phyloP scores from a whole-genome alignment of 805 yeast genomes.

The Lipomyces sp. region DNA sequence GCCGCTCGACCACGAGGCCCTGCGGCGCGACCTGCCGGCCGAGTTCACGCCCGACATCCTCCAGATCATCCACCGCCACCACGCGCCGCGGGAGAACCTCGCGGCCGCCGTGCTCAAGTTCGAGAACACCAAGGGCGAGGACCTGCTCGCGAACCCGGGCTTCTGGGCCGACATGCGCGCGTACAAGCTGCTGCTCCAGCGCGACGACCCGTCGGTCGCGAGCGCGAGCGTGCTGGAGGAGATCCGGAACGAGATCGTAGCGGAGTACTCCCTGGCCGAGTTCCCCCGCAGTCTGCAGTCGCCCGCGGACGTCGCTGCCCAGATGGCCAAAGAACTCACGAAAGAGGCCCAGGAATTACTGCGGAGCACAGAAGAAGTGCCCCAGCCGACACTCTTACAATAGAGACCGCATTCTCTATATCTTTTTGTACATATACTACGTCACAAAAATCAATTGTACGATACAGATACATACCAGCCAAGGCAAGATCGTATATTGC shows the following conservation, averaged over 20 bases:
- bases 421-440: not conserved
- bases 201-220: not conserved
- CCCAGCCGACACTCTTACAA: too few species aligned
- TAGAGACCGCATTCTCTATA: too few species aligned
- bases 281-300: not conserved
- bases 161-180: constrained; percentile 8
- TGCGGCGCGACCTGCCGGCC: not conserved
- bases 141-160: not conserved
- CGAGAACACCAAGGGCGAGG: not conserved
- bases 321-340: constrained; percentile 1
- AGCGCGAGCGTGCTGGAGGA: not conserved
- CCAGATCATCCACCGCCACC: constrained; percentile 16
- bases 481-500: too few species aligned
- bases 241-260: constrained; percentile 5
- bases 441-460: too few species aligned
- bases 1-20: constrained; percentile 1
- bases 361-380: not conserved
- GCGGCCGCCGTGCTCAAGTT: not conserved
- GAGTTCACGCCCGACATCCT: constrained; percentile 7
- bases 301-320: constrained; percentile 12
- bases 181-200: not conserved
- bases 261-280: not conserved
- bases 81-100: constrained; percentile 2
- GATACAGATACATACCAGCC: too few species aligned
- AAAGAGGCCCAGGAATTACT: not conserved